Conservation (phyloP, 345 rosid genomes). For the Combretum micranthum region DNA sequence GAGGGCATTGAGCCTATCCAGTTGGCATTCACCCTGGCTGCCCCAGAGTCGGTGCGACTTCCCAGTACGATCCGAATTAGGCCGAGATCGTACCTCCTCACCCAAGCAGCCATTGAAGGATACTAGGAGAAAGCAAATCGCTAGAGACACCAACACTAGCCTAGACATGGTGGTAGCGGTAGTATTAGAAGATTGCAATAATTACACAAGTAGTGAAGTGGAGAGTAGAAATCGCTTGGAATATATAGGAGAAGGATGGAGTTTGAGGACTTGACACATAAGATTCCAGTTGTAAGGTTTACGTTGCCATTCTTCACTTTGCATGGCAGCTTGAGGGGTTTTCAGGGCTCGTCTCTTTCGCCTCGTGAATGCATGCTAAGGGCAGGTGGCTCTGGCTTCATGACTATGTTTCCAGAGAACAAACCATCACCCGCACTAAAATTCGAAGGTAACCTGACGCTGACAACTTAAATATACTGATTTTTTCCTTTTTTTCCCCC, state of each 20-base stretch:
- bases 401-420: not conserved
- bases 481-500: no score
- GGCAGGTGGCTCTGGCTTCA: constrained; percentile 23
- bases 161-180: constrained; percentile 5
- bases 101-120: constrained; percentile 28
- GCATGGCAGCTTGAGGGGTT: constrained; percentile 27
- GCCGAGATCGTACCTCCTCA: not conserved
- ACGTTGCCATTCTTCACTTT: constrained; percentile 24
- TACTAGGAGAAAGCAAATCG: constrained; percentile 24
- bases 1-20: constrained; percentile 39
- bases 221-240: no score
- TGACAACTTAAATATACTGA: no score
- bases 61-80: not conserved
- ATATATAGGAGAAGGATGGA: not conserved
- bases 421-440: not conserved
- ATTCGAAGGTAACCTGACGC: not conserved
- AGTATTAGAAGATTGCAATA: constrained; percentile 12
- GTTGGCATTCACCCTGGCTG: constrained; percentile 39
- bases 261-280: constrained; percentile 9
- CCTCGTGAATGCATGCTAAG: constrained; percentile 9
- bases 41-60: constrained; percentile 7
- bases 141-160: constrained; percentile 11
- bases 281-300: constrained; percentile 9
- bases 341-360: constrained; percentile 9
- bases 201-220: constrained; percentile 3